Base-by-base conservation (phyloP, 2,329 filamentous ascomycete genomes). In the Sporothrix globosa region DNA sequence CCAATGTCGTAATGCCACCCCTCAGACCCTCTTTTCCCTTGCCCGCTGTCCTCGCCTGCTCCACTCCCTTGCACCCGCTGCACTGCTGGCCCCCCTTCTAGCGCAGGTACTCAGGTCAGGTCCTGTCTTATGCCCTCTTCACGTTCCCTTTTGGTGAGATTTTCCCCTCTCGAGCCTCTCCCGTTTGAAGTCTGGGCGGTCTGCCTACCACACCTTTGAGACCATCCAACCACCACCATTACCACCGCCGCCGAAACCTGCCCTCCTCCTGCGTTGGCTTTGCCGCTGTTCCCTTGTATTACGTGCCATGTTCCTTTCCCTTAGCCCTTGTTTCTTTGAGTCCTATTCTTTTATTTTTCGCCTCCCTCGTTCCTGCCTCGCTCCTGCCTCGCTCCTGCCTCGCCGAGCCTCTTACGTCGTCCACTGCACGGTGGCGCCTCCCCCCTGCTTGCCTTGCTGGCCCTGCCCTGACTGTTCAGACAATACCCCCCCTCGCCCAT, bases 61-160 rank as follows among this genome's bases (percentile, higher is more conserved):
- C 61, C 61, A 65, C 63, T 48, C 61, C 69, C 70, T 61, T 67
- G 60, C 67, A 56, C 61, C 44, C 21, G 39, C 70, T 63, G 21
- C 30, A 39, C 46, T 67, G 41, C 61, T 69, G 30, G 52, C 41
- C 46, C 53, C 52, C 53, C 53, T 67, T 63, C 70, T 72, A 72
- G 70, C 70, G 70, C 70, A 72, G 70, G 70, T 72, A 72, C 70
- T 67, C 67, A 44, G 54, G 34, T 60, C 56, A 48, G 39, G 14
- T 17, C 41, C 41, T 24, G 27, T 46, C 34, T 63, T n/a, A 24
- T 2, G n/a, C 39, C n/a, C 34, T 19, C 48, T 50, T 24, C 34
- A 27, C n/a, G 17, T 21, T 24, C 11, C 41, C 58, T n/a, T 44
- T 44, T 46, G 39, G 19, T 44, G 41, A 17, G 41, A 17, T 4